Evolutionary conservation across 2,329 filamentous ascomycete genomes (phyloP), one percentile per base, ranked within the genome.

Genomic region (Trichoderma cornu-damae): DNA sequence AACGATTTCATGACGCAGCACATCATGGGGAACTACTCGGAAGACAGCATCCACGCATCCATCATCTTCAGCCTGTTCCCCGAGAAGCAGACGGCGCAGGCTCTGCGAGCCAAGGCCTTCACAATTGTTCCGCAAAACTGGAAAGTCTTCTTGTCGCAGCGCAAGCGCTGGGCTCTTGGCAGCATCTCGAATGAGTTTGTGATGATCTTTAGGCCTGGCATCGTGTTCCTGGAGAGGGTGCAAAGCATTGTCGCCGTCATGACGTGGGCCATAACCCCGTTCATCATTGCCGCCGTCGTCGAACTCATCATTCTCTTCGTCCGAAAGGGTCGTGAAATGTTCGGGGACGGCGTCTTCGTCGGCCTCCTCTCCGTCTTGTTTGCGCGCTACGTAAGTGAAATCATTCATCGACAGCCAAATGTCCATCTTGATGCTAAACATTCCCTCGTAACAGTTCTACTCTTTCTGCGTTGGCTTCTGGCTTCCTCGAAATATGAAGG

Each of bases 181-280:
- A 76, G 75, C 34, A 77, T 75, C 26, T 73, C 73, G 4, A 79
- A 79, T 61, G 77, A 80, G 62, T 72, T 79, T 24, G 72, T 78
- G 64, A 73, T 79, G 68, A 70, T 78, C n/a, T 72, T 75, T 53
- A 69, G 74, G 0, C 71, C 71, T 1, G 72, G 75, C 0, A 75
- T 74, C 46, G 69, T 73, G 8, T 64, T 69, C 46, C 71, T 78
- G 18, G 76, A 79, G 63, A 65, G 75, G 6, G 64, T 78, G 22
- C 73, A 77, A 56, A 74, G 75, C 32, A 58, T 77, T 42, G 67
- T 76, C 9, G 75, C 77, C n/a, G 73, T 78, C 28, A 57, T 77
- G 14, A 77, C 75, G 1, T 79, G 75, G 75, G 68, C 68, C 43
- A 74, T 77, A 24, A 75, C 73, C 2, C 73, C 74, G 0, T 77